Evolutionary conservation across 768 basidiomycete species (phyloP).

Genomic region (Lactarius akahatsu): DNA sequence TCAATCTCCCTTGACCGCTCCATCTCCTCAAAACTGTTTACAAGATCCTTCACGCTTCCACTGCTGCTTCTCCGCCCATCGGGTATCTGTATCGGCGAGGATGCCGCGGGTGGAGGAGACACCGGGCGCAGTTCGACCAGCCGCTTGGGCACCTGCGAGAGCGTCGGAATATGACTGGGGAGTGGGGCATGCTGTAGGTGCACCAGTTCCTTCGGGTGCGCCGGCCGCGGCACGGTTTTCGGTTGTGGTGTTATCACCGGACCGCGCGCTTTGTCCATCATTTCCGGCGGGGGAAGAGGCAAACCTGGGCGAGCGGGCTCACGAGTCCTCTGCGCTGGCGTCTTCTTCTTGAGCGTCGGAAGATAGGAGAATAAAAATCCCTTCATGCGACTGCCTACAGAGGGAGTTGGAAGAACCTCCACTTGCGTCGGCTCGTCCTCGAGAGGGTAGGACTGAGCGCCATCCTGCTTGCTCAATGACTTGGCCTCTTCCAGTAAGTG

Average conservation of each 20-base stretch:
- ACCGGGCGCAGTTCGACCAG: conserved; percentile 61
- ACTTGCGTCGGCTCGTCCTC: not conserved
- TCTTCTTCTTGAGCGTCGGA: conserved; percentile 47
- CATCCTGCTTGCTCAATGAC: conserved; percentile 34
- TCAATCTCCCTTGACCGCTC: conserved; percentile 37
- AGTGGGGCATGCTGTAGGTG: conserved; percentile 54
- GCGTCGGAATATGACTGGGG: conserved; percentile 46
- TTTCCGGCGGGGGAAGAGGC: conserved; percentile 54
- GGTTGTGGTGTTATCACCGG: conserved; percentile 62
- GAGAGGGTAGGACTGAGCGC: not conserved
- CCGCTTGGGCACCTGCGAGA: conserved; percentile 43
- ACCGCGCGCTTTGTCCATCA: conserved; percentile 49
- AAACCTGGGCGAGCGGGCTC: conserved; percentile 42
- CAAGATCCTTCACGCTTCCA: conserved; percentile 70
- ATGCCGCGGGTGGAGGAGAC: conserved; percentile 34
- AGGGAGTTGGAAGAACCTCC: conserved; percentile 33
- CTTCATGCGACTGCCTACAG: conserved; percentile 52
- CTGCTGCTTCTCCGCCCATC: conserved; percentile 60
- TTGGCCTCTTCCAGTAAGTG: conserved; percentile 57
- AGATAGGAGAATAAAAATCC: conserved; percentile 63
- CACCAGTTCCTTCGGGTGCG: conserved; percentile 65
- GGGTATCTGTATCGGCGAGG: conserved; percentile 31
- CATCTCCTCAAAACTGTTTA: conserved; percentile 57
- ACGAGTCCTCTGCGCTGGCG: conserved; percentile 30
- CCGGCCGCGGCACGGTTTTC: conserved; percentile 44